Evolutionary conservation across 805 yeast genomes (phyloP), one percentile per base, ranked within the genome.

Genomic region (Starmerella bombicola): DNA sequence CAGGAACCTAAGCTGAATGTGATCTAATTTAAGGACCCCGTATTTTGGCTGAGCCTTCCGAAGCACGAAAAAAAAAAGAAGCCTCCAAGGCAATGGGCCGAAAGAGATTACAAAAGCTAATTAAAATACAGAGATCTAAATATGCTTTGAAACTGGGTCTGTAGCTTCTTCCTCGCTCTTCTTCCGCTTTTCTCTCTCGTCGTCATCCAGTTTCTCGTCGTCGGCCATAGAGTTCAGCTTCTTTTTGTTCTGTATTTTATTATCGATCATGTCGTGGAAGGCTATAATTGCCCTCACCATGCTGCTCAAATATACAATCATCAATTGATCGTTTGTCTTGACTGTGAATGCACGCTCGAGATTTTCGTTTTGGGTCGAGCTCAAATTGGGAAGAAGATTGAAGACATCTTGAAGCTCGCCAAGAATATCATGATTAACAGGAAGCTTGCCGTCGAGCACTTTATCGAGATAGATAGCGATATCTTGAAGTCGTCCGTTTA

Each of bases 341-440:
- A 81, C 71, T 1, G 93, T 85, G 58, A 88, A 80, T 2, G 97
- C 93, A 39, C 78, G 70, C 17, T 80, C 69, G 47, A 91, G 66
- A 12, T 41, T 48, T 8, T 42, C 45, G 41, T 40, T 50, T 12
- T 56, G 51, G 1, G 59, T 42, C 6, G 61, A 52, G 22, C 62
- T 52, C 47, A 88, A 68, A 60, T 84, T 85, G 16, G 98, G 98
- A 51, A 91, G 69, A 42, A 91, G 68, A 59, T 93, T 91, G 67
- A 91, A 91, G 16, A 91, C 85, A 55, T 86, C 94, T 63, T 91
- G 99, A 40, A 91, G 68, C 61, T 84, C 84, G 18, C 95, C 97
- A 45, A 91, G 66, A 38, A 93, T 88, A 3, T 74, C 75, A 57
- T 88, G 94, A 59, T 91, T 91, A 32, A 88, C 73, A 4, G 97